A percentile compares a stretch with the other conserved stretches of the same genome.
These are phyloP conservation scores for Globisporangium ultimum DNA, from an alignment of 352 stramenopile species.

Conservation along the genomic window DNA sequence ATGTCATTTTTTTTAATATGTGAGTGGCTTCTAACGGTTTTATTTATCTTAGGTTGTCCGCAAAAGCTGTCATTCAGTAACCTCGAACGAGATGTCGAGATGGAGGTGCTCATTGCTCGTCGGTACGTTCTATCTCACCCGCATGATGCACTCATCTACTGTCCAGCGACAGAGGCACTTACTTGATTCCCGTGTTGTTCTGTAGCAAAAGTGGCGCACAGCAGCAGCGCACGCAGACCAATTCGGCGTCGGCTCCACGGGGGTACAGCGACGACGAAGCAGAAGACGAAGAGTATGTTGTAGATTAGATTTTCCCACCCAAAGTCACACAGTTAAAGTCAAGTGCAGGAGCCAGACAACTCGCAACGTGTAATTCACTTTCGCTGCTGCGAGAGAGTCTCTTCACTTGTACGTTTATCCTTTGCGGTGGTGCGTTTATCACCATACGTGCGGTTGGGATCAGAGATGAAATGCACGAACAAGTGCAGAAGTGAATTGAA, in stretches of 20 bases:
- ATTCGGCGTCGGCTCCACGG: conserved; percentile 11
- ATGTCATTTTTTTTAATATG: neutral
- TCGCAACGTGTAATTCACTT: no score
- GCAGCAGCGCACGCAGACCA: conserved; percentile 30
- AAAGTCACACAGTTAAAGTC: neutral
- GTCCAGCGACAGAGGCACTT: neutral
- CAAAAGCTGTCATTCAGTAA: conserved; percentile 49
- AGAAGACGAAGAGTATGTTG: conserved; percentile 72
- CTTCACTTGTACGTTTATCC: no score
- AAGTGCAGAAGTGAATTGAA: no score
- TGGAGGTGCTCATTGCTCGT: conserved; percentile 78
- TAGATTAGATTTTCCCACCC: conserved; percentile 37
- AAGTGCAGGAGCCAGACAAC: no score
- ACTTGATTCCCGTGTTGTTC: neutral
- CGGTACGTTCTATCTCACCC: conserved; percentile 22
- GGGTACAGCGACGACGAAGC: conserved; percentile 44
- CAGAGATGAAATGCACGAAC: no score
- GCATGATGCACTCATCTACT: no score
- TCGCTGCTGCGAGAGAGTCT: no score
- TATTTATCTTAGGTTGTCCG: conserved; percentile 43
- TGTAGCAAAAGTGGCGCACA: conserved; percentile 30
- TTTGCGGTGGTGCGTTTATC: no score
- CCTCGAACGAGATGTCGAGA: conserved; percentile 83
- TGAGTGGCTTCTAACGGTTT: conserved; percentile 7
- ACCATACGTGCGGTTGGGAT: no score